Evolutionary conservation across 2,329 filamentous ascomycete genomes (phyloP).

Genomic region (Dothistroma septosporum): DNA sequence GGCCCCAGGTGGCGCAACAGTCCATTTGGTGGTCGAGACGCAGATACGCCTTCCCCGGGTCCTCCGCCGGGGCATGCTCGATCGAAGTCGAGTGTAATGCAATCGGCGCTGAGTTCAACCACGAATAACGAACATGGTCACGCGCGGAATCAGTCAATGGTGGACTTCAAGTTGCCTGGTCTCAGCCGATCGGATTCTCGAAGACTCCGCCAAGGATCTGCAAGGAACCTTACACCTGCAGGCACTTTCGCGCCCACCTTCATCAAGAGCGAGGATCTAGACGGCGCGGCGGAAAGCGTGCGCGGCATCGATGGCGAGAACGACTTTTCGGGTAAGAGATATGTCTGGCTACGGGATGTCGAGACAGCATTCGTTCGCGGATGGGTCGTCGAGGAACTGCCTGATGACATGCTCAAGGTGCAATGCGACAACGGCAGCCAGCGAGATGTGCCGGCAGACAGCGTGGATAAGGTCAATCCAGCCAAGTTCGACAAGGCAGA

Average conservation of each 20-base stretch:
- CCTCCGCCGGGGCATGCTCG: constrained; percentile 51
- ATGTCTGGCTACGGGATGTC: constrained; percentile 92
- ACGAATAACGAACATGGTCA: constrained; percentile 50
- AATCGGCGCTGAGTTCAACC: constrained; percentile 51
- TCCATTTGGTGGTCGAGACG: constrained; percentile 64
- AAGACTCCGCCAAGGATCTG: constrained; percentile 52
- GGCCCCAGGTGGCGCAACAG: constrained; percentile 73
- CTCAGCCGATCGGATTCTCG: constrained; percentile 29
- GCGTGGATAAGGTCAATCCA: constrained; percentile 97
- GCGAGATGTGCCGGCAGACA: constrained; percentile 78
- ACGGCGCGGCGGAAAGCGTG: constrained; percentile 53
- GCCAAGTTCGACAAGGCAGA: constrained; percentile 99
- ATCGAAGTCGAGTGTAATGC: constrained; percentile 72
- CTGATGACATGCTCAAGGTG: constrained; percentile 66
- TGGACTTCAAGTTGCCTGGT: constrained; percentile 43
- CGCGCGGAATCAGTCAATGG: constrained; percentile 62
- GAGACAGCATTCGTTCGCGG: constrained; percentile 86
- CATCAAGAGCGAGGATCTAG: constrained; percentile 80
- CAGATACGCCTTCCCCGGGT: constrained; percentile 62
- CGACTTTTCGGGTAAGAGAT: constrained; percentile 97
- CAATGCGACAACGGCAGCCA: constrained; percentile 93
- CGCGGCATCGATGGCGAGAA: constrained; percentile 90
- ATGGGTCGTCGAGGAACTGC: constrained; percentile 80
- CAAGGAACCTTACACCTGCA: constrained; percentile 59
- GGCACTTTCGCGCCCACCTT: constrained; percentile 94